phyloP scores from a whole-genome alignment of 148 eudicot species.

The Cornus kousa region DNA sequence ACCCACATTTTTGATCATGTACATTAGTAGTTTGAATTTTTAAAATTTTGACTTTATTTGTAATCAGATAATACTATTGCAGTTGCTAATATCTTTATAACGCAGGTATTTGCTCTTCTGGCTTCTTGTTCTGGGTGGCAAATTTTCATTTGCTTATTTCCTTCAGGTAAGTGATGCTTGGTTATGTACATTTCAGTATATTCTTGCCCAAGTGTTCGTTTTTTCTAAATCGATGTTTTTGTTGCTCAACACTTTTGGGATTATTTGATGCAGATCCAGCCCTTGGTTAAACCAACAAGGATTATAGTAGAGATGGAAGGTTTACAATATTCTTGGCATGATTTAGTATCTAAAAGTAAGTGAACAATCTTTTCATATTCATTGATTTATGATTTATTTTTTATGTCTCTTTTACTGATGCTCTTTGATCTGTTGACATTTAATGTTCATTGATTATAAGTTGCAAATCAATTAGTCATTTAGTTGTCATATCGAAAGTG shows the following conservation, averaged over 20 bases:
- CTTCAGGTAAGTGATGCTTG: slow-evolving; percentile 59
- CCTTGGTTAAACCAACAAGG: slow-evolving; percentile 77
- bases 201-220: not conserved
- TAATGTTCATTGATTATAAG: not conserved
- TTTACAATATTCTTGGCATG: slow-evolving; percentile 85
- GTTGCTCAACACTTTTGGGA: not conserved
- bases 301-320: slow-evolving; percentile 41
- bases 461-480: no score
- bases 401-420: not conserved
- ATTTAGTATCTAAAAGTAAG: slow-evolving; percentile 86
- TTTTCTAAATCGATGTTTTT: not conserved
- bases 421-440: not conserved
- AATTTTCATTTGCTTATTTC: slow-evolving; percentile 81
- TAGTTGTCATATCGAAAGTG: no score
- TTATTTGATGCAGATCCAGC: slow-evolving; percentile 56
- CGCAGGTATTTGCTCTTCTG: slow-evolving; percentile 85
- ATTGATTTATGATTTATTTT: no score
- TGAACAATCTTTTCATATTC: not conserved
- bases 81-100: slow-evolving; percentile 11
- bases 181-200: not conserved
- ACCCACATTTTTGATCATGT: not conserved
- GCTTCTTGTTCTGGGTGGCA: slow-evolving; percentile 77
- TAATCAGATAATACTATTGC: not conserved
- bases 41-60: not conserved
- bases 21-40: not conserved